Evolutionary conservation across 129 eudicot genomes (phyloP).

Genomic region (Arctium minus): DNA sequence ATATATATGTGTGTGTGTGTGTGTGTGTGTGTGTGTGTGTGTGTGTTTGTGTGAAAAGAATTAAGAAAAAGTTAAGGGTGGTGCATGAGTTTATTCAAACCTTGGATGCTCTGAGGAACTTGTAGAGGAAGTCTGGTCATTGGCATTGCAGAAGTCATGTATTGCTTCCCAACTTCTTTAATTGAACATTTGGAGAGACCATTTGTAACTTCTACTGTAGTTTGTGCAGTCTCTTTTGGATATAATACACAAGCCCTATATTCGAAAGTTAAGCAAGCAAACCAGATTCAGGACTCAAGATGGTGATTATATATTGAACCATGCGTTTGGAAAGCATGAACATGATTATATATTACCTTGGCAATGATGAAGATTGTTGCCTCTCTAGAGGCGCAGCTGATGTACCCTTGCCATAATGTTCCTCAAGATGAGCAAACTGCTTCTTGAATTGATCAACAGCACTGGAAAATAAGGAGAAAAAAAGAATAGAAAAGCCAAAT

Average conservation of each 20-base stretch:
- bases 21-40: background rate
- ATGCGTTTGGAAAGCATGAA: background rate
- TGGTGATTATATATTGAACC: background rate
- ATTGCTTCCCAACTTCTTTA: constrained; percentile 69
- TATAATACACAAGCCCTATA: constrained; percentile 82
- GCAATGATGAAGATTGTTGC: constrained; percentile 85
- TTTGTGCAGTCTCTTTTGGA: constrained; percentile 65
- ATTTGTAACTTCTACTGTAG: constrained; percentile 56
- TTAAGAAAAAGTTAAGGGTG: background rate
- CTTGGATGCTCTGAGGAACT: constrained; percentile 72
- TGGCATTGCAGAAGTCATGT: constrained; percentile 52
- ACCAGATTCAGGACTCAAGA: background rate
- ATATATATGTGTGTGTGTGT: background rate
- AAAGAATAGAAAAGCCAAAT: background rate
- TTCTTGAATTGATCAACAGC: constrained; percentile 98
- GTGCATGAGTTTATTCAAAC: constrained; percentile 26
- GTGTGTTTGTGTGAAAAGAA: background rate
- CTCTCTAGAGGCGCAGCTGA: constrained; percentile 76
- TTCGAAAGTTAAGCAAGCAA: constrained; percentile 5
- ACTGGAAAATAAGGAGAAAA: constrained; percentile 31
- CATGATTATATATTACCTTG: constrained; percentile 48
- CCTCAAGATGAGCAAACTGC: constrained; percentile 97
- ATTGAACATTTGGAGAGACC: constrained; percentile 76
- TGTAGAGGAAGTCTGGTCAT: constrained; percentile 73
- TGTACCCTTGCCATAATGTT: constrained; percentile 89